Base-by-base conservation (phyloP, 106 monocot genomes). In the Dioscorea zingiberensis region DNA sequence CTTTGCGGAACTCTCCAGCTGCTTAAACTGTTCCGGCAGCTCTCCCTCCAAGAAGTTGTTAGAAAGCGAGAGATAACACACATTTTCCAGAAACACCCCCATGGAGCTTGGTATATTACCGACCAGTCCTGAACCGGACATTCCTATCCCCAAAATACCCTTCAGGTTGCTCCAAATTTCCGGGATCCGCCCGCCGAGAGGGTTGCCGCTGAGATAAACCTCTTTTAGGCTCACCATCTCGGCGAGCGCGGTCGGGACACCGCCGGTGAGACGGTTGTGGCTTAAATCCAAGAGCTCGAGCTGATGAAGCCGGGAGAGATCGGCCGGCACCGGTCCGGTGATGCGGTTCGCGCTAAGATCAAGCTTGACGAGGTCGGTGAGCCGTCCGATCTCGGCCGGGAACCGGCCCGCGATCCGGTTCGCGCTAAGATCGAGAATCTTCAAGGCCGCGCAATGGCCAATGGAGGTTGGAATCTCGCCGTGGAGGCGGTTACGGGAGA, bases 231-330 rank as follows among this genome's bases (percentile, higher is more conserved):
- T 65, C 45, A 21, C 61, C 85, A 90, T 79, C 53, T 58, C 77
- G 13, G 73, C 76, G 49, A 85, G 49, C 38, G 77, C 71, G 13
- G 46, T 12, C 17, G 85, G 83, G 24, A 90, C 63, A 18, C 83
- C 83, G 62, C 90, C 86, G 21, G 80, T 73, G 55, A 90, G 75
- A 19, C 54, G 62, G 74, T 90, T 90, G 55, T 54, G 46, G 70
- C 86, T 83, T 6, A 90, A 64, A 30, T 90, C 90, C 19, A 90
- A 62, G 15, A 86, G 57, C 75, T 90, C 85, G 26, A 90, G 62
- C 24, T 27, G 64, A 49, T 61, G 62, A 15, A 90, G 54, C 18
- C 27, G 32, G 27, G 47, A 27, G 13, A 85, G 10, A 22, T 70
- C 58, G 4, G 17, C 22, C 22, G 90, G 90, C n/a, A 90, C 55